phyloP scores from a whole-genome alignment of 2,329 filamentous ascomycete species.

The Alternaria rosae region DNA sequence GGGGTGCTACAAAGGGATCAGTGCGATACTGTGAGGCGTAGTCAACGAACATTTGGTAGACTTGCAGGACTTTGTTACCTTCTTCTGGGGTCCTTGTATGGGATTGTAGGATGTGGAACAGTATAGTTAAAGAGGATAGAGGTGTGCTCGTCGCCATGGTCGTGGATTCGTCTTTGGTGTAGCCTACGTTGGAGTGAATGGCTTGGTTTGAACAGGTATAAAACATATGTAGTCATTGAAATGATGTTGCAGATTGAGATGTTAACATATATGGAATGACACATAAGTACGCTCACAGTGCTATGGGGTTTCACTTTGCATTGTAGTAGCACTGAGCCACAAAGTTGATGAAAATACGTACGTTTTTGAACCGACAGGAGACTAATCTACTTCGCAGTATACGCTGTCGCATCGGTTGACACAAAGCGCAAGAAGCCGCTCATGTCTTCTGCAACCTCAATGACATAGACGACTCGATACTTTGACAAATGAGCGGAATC shows the following conservation, averaged over 20 bases:
- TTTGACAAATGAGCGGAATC: not conserved
- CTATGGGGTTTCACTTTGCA: not conserved
- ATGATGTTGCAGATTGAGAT: not conserved
- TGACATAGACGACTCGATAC: not conserved
- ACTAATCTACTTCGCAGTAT: not conserved
- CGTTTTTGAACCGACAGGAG: not conserved
- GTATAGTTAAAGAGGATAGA: not conserved
- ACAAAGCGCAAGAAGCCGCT: not conserved
- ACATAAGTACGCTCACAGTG: not conserved
- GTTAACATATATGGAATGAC: not conserved
- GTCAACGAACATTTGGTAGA: not conserved
- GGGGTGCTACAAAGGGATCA: not conserved
- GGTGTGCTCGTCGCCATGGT: not conserved
- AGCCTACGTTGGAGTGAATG: not conserved
- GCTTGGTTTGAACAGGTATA: not conserved
- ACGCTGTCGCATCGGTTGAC: not conserved
- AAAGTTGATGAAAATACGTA: not conserved
- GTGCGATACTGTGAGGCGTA: not conserved
- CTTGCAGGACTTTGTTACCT: not conserved
- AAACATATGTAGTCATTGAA: not conserved
- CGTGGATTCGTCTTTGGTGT: not conserved
- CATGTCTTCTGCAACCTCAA: not conserved
- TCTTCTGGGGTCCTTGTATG: not conserved
- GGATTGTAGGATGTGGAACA: not conserved
- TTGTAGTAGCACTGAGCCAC: not conserved